These are phyloP conservation scores for Kingdonia uniflora DNA, from an alignment of 164 flowering plant species.

Conservation along the genomic window DNA sequence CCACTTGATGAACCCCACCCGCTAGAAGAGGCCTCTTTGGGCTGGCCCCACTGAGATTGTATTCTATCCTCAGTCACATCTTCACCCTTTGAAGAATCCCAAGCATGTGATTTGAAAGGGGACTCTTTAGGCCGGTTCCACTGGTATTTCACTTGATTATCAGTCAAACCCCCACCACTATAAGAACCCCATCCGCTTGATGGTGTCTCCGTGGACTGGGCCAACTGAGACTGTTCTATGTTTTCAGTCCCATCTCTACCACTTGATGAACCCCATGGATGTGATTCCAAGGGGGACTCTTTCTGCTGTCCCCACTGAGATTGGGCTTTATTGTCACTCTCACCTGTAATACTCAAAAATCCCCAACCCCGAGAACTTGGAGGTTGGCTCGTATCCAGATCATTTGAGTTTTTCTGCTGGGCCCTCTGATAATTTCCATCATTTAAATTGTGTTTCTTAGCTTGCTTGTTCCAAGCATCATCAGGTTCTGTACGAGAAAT, in stretches of 20 bases:
- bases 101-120: conserved; percentile 16
- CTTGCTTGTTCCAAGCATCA: conserved; percentile 8
- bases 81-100: conserved; percentile 6
- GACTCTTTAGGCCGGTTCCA: not conserved
- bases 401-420: not conserved
- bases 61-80: not conserved
- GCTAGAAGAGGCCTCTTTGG: not conserved
- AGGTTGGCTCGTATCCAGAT: not conserved
- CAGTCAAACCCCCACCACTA: not conserved
- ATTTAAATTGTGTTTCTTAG: not conserved
- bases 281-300: not conserved
- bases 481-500: not conserved
- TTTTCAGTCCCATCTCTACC: not conserved
- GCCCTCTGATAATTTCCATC: not conserved
- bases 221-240: not conserved
- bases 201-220: not conserved
- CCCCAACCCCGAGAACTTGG: not conserved
- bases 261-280: not conserved
- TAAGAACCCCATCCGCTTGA: not conserved
- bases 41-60: not conserved
- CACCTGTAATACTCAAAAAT: not conserved
- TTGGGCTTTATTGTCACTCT: not conserved
- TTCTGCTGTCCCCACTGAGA: too few relatives aligned
- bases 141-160: not conserved
- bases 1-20: too few relatives aligned